These are phyloP conservation scores for Kalanchoe fedtschenkoi DNA, from an alignment of 164 flowering plant genomes.

Conservation along the genomic window DNA sequence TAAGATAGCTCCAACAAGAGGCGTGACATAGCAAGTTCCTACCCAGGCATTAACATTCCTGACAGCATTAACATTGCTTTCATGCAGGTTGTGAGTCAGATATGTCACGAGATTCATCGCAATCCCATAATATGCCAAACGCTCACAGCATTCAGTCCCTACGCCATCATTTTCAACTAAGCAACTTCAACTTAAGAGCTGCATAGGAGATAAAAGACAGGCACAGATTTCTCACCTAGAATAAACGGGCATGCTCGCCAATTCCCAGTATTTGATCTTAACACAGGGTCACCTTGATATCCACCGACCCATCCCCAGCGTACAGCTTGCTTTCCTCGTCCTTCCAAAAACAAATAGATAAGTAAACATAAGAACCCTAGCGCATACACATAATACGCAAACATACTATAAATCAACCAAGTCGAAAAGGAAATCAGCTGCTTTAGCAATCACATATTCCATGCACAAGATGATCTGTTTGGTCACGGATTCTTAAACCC, in stretches of 20 bases:
- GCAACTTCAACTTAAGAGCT: neutral
- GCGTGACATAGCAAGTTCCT: slow-evolving; percentile 81
- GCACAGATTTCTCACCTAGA: slow-evolving; percentile 34
- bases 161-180: slow-evolving; percentile 9
- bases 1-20: slow-evolving; percentile 79
- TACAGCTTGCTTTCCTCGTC: slow-evolving; percentile 25
- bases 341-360: slow-evolving; percentile 21
- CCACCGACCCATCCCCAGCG: slow-evolving; percentile 88
- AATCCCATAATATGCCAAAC: slow-evolving; percentile 85
- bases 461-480: no score
- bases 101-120: slow-evolving; percentile 78
- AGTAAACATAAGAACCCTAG: neutral
- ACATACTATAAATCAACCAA: no score
- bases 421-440: no score
- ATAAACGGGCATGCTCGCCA: slow-evolving; percentile 94
- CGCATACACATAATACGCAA: neutral
- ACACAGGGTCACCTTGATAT: slow-evolving; percentile 53
- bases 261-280: slow-evolving; percentile 60
- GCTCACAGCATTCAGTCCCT: slow-evolving; percentile 91
- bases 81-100: slow-evolving; percentile 53
- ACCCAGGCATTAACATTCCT: slow-evolving; percentile 82
- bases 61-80: slow-evolving; percentile 76
- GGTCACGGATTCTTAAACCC: no score
- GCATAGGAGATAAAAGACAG: neutral
- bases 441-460: no score